Percentiles rank a stretch among this genome's conserved stretches.
Conservation (phyloP, 148 eudicot genomes). For the Silene uniflora region DNA sequence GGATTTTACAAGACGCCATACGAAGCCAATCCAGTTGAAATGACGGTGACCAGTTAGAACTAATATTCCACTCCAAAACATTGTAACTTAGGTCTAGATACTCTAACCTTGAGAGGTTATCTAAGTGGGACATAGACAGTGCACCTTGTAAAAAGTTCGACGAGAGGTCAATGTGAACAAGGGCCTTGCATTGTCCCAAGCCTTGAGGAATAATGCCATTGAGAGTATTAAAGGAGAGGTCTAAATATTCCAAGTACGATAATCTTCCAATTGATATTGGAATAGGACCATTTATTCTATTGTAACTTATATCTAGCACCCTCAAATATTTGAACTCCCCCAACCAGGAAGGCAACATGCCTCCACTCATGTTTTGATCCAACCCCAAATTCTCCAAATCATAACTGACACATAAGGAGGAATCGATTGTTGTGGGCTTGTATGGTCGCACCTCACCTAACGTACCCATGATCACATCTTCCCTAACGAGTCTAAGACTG, state of each 20-base stretch:
- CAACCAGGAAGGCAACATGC: constrained; percentile 14
- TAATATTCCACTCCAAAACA: constrained; percentile 17
- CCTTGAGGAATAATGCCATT: no score
- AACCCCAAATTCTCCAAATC: constrained; percentile 15
- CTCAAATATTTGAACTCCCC: constrained; percentile 16
- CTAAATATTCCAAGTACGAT: no score
- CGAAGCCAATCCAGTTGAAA: constrained; percentile 21
- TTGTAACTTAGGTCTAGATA: constrained; percentile 6
- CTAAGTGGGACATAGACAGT: constrained; percentile 23
- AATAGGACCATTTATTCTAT: no score
- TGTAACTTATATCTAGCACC: no score
- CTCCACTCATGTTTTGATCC: background rate
- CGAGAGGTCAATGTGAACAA: no score
- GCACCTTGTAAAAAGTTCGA: constrained; percentile 22
- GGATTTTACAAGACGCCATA: constrained; percentile 18
- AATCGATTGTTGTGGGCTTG: background rate
- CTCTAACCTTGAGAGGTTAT: no score
- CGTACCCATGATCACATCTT: constrained; percentile 16
- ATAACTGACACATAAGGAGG: constrained; percentile 12
- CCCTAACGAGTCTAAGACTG: constrained; percentile 16
- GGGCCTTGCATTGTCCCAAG: no score
- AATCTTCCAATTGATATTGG: no score
- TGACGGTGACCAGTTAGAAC: constrained; percentile 33
- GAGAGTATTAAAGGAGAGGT: no score
- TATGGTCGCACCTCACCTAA: constrained; percentile 17